These are phyloP conservation scores for Microbotryum violaceum DNA, from an alignment of 1,284 basidiomycete genomes.

Conservation along the genomic window DNA sequence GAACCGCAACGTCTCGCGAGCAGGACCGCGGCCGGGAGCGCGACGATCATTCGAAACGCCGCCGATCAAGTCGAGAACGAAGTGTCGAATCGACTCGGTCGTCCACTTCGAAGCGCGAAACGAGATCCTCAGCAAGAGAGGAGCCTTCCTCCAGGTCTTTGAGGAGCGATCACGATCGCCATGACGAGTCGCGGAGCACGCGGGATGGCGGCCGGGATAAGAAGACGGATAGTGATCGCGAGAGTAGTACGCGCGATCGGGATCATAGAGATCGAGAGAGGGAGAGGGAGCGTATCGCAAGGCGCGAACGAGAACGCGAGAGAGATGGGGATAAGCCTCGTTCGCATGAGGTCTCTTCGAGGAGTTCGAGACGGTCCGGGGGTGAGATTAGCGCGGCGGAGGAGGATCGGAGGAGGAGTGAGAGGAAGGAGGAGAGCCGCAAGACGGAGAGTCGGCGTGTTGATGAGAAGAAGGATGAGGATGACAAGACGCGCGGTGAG, in stretches of 20 bases:
- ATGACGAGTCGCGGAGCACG: not conserved
- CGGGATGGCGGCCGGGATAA: slow-evolving; percentile 28
- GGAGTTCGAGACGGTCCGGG: slow-evolving; percentile 17
- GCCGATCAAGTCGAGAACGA: slow-evolving; percentile 1
- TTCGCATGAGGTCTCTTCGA: slow-evolving; percentile 41
- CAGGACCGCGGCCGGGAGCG: slow-evolving; percentile 45
- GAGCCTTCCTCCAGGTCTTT: not conserved
- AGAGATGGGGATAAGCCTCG: slow-evolving; percentile 46
- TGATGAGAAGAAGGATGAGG: too few relatives aligned
- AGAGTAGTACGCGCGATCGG: slow-evolving; percentile 19
- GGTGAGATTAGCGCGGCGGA: slow-evolving; percentile 7
- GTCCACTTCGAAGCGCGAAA: not conserved
- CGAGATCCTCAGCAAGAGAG: not conserved
- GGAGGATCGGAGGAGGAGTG: slow-evolving; percentile 32
- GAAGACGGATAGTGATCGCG: slow-evolving; percentile 13
- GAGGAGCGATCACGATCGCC: not conserved
- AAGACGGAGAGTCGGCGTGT: slow-evolving; percentile 20
- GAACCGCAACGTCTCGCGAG: slow-evolving; percentile 36
- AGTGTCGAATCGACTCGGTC: slow-evolving; percentile 15
- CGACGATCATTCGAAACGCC: slow-evolving; percentile 25
- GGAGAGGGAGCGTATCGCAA: slow-evolving; percentile 34
- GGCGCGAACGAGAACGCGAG: slow-evolving; percentile 48
- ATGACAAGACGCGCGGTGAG: too few relatives aligned
- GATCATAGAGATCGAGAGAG: slow-evolving; percentile 22
- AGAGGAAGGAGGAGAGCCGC: slow-evolving; percentile 5